Base-by-base conservation (phyloP, 2,329 filamentous ascomycete species). In the Penicillium sp. region DNA sequence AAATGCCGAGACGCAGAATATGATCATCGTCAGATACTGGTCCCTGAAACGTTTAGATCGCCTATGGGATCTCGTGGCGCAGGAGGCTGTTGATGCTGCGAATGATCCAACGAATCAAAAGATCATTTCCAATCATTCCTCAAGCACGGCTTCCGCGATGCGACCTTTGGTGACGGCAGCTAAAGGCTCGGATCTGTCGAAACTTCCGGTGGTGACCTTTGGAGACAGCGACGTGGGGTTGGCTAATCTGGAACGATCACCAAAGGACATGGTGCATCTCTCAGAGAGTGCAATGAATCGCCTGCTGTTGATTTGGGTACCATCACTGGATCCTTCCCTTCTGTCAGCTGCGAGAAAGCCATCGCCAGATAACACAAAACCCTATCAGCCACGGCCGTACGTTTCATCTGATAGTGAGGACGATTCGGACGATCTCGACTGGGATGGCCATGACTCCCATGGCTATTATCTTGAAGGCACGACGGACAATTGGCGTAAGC, bases 1-100 rank as follows among this genome's bases (percentile, higher is more conserved):
- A 56, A 75, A 78, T 56, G 75, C 73, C 2, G 78, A 79, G 57
- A 72, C 72, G 4, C 77, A 80, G 60, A 80, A 78, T 54, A 77
- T 78, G 69, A 69, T 80, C n/a, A 75, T 80, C 43, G 71, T 78
- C n/a, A 71, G 77, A 43, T 78, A 79, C 60, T 79, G 76, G 74
- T 74, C 78, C 6, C 66, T 73, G 55, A 77, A 73, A 49, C 71
- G 71, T n/a, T 67, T 79, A 19, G 73, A 76, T 57, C 63, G 70
- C 6, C 61, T 80, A 19, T 78, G 76, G 64, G 71, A 76, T 53
- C 59, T 72, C 30, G 76, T 76, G 14, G 68, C 73, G 45, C 68
- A 73, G 43, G 78, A 79, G 60, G 73, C 71, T 14, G 48, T 65
- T 7, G 71, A 75, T 28, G 65, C 67, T 13, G 69, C 71, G 6